phyloP scores from a whole-genome alignment of 768 basidiomycete species.

The Auriscalpium orientale region DNA sequence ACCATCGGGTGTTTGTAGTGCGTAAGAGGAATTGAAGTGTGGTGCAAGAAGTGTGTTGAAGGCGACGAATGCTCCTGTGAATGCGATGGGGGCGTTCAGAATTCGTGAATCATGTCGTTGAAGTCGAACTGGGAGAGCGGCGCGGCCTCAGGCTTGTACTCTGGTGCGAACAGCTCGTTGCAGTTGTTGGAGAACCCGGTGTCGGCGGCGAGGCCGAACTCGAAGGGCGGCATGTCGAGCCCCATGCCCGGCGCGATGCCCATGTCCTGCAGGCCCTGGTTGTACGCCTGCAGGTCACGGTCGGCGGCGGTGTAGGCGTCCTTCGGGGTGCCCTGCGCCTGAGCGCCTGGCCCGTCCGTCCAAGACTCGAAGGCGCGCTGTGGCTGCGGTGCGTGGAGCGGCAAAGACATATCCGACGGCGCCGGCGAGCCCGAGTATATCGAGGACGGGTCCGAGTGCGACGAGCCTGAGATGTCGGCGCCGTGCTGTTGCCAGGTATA shows the following conservation, averaged over 20 bases:
- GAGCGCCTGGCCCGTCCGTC: background rate
- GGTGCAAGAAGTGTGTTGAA: no score
- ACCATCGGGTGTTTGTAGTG: no score
- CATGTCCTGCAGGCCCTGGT: conserved; percentile 10
- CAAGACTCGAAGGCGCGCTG: conserved; percentile 7
- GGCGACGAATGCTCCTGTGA: no score
- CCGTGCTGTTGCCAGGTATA: background rate
- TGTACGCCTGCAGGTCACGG: conserved; percentile 9
- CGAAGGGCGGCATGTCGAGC: conserved; percentile 7
- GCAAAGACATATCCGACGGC: conserved; percentile 12
- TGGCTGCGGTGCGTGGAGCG: conserved; percentile 10
- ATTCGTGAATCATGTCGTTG: conserved; percentile 15
- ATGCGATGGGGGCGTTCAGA: background rate
- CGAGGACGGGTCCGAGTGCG: conserved; percentile 10
- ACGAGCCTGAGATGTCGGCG: background rate
- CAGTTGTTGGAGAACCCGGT: conserved; percentile 5
- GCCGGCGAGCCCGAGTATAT: conserved; percentile 14
- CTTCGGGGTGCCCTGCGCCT: background rate
- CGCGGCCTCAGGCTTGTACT: conserved; percentile 1
- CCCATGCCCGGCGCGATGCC: conserved; percentile 14
- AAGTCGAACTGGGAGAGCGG: conserved; percentile 7
- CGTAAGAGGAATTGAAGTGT: no score
- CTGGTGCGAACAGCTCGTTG: conserved; percentile 1
- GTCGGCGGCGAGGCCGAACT: background rate
- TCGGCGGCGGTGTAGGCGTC: background rate